Evolutionary conservation across 768 basidiomycete species (phyloP).

Genomic region (Pulveroboletus frians): DNA sequence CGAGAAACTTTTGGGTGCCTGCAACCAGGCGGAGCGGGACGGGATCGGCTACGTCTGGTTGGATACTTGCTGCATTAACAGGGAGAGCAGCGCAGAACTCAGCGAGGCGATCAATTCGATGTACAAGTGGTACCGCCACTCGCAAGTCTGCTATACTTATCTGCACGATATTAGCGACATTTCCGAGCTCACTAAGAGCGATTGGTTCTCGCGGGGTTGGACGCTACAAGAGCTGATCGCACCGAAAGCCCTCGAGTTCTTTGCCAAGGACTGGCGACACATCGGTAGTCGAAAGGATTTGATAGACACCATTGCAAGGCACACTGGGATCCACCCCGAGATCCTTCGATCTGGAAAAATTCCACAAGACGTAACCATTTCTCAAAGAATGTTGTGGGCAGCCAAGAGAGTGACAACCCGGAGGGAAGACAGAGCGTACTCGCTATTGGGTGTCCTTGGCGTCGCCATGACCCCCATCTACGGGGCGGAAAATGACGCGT

Average conservation of each 20-base stretch:
- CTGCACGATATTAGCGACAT: constrained; percentile 21
- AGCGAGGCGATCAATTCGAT: constrained; percentile 29
- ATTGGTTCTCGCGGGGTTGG: constrained; percentile 31
- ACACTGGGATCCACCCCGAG: constrained; percentile 13
- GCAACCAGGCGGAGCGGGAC: constrained; percentile 15
- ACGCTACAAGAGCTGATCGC: constrained; percentile 31
- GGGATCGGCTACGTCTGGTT: constrained; percentile 25
- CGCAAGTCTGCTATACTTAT: constrained; percentile 26
- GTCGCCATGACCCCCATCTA: constrained; percentile 21
- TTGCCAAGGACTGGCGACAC: constrained; percentile 20
- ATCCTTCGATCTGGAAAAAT: constrained; percentile 13
- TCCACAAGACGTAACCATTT: constrained; percentile 12
- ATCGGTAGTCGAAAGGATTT: constrained; percentile 15
- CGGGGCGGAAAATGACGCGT: constrained; percentile 23
- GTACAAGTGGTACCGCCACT: constrained; percentile 30
- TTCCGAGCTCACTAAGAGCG: constrained; percentile 16
- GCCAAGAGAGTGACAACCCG: constrained; percentile 18
- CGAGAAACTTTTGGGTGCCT: constrained; percentile 19
- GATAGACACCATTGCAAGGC: constrained; percentile 8
- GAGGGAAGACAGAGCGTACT: constrained; percentile 30
- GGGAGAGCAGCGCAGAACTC: constrained; percentile 25
- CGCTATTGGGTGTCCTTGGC: constrained; percentile 24
- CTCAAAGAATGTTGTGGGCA: constrained; percentile 29
- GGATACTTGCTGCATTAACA: constrained; percentile 33
- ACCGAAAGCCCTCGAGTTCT: constrained; percentile 24